These are phyloP conservation scores for Grifola frondosa DNA, from an alignment of 1,284 basidiomycete genomes.

Conservation along the genomic window DNA sequence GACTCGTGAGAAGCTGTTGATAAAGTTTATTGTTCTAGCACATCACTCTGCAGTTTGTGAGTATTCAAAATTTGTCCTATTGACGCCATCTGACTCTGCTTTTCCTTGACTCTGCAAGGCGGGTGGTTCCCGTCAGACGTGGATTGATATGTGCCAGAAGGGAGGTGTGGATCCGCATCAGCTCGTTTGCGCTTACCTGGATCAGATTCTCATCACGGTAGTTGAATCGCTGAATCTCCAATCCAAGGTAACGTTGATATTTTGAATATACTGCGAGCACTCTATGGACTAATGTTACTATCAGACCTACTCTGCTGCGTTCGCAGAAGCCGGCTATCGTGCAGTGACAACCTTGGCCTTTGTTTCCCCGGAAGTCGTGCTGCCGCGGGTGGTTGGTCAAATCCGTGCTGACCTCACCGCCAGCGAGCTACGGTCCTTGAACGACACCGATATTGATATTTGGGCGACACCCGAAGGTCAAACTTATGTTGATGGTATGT, in stretches of 20 bases:
- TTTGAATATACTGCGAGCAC: too few species aligned
- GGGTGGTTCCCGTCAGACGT: constrained; percentile 60
- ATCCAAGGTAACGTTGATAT: constrained; percentile 42
- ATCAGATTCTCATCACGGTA: constrained; percentile 50
- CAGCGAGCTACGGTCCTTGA: constrained; percentile 57
- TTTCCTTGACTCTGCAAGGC: constrained; percentile 41
- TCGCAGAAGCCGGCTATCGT: constrained; percentile 68
- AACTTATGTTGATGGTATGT: constrained; percentile 75
- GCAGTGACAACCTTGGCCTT: constrained; percentile 79
- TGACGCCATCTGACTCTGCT: background rate
- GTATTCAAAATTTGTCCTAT: constrained; percentile 2
- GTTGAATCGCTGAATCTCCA: constrained; percentile 44
- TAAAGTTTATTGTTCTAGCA: constrained; percentile 64
- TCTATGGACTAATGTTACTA: background rate
- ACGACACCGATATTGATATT: constrained; percentile 74
- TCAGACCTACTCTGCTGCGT: constrained; percentile 33
- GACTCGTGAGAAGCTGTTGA: constrained; percentile 45
- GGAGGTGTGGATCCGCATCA: constrained; percentile 68
- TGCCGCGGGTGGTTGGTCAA: constrained; percentile 71
- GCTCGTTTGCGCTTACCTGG: constrained; percentile 50
- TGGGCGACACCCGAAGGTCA: constrained; percentile 84
- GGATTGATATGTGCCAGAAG: constrained; percentile 82
- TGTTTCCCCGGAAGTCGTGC: constrained; percentile 65
- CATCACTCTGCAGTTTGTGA: constrained; percentile 74
- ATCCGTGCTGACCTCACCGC: constrained; percentile 65